Conservation (phyloP, 345 rosid genomes). For the Linum tenue region DNA sequence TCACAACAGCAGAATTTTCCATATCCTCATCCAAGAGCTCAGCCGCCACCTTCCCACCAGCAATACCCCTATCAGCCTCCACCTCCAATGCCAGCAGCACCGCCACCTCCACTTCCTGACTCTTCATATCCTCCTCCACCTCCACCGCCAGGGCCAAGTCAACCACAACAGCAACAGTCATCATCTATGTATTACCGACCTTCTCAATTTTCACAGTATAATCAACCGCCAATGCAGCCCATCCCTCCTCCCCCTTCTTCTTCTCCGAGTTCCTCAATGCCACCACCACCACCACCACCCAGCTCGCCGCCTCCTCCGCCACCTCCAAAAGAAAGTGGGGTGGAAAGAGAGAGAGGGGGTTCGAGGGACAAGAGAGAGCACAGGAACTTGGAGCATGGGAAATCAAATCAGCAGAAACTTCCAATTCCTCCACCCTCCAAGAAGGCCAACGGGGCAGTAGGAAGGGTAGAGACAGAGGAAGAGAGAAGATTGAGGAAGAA, state of each 20-base stretch:
- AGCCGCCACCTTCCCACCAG: constrained; percentile 49
- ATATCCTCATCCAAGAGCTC: constrained; percentile 22
- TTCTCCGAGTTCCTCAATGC: constrained; percentile 39
- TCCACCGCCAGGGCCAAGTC: constrained; percentile 25
- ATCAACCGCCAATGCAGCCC: constrained; percentile 41
- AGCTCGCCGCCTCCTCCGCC: constrained; percentile 81
- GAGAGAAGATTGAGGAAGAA: constrained; percentile 88
- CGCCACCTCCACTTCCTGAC: constrained; percentile 45
- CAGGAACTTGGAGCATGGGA: constrained; percentile 29
- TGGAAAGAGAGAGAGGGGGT: constrained; percentile 32
- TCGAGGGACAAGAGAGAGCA: constrained; percentile 44
- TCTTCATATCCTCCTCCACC: constrained; percentile 45
- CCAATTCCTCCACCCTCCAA: constrained; percentile 31
- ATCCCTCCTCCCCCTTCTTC: constrained; percentile 57
- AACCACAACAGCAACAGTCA: constrained; percentile 27
- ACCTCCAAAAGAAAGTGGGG: constrained; percentile 42
- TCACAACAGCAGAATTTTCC: constrained; percentile 21
- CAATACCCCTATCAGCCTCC: constrained; percentile 61
- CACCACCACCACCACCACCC: constrained; percentile 79
- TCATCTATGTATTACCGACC: constrained; percentile 36
- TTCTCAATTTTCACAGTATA: constrained; percentile 48
- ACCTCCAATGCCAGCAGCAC: constrained; percentile 20
- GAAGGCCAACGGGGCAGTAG: constrained; percentile 36
- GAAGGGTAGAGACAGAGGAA: constrained; percentile 78
- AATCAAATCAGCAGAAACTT: constrained; percentile 31